Percentiles rank a stretch among this genome's conserved stretches.
These are phyloP conservation scores for Phoma sp. DNA, from an alignment of 2,329 filamentous ascomycete genomes.

Conservation along the genomic window DNA sequence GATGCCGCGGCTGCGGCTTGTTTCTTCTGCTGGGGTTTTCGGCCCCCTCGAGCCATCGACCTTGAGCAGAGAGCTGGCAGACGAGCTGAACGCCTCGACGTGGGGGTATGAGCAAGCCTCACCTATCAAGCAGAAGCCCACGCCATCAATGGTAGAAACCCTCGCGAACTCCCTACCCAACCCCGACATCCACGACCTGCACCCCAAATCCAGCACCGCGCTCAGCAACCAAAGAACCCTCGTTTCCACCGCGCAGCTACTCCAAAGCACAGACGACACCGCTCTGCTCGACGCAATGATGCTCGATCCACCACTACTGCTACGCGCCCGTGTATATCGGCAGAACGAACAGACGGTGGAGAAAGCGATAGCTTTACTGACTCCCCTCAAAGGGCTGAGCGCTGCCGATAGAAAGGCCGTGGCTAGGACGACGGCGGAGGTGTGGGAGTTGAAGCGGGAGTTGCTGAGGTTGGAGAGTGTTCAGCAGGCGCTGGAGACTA, in stretches of 20 bases:
- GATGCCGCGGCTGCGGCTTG: not conserved
- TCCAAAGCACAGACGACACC: not conserved
- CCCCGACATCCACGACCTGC: not conserved
- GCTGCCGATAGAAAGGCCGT: not conserved
- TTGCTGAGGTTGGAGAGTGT: not conserved
- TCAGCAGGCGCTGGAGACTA: not conserved
- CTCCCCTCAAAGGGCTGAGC: not conserved
- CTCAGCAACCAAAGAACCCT: not conserved
- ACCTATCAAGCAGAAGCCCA: not conserved
- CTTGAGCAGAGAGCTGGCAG: not conserved
- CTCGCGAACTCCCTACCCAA: not conserved
- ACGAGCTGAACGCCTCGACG: not conserved
- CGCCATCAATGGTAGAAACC: too few species aligned
- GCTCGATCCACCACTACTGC: not conserved
- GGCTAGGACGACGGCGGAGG: not conserved
- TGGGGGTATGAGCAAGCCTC: not conserved
- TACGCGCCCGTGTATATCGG: not conserved
- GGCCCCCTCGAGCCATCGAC: not conserved
- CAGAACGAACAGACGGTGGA: not conserved
- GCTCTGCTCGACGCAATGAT: not conserved
- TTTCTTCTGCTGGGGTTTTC: not conserved
- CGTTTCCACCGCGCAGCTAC: not conserved
- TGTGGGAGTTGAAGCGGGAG: constrained; percentile 5
- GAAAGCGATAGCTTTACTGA: not conserved
- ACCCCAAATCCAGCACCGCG: too few species aligned